A percentile compares a stretch with the other conserved stretches of the same genome.
Conservation (phyloP, 139 green algal genomes). For the Chara braunii region DNA sequence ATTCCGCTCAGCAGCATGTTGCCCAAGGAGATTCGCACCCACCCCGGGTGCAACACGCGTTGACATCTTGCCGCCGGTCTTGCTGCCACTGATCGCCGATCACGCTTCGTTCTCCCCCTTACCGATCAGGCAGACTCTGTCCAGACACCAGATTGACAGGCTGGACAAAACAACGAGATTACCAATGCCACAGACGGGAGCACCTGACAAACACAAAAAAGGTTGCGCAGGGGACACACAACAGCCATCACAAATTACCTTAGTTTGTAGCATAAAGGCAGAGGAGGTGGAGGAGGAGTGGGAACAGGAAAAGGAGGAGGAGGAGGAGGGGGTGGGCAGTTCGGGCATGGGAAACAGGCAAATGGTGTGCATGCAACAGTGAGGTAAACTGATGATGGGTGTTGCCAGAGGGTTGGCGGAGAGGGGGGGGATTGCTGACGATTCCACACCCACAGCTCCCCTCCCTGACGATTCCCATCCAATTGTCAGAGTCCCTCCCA, state of each 20-base stretch:
- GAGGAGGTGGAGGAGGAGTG: neutral
- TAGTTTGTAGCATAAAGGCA: neutral
- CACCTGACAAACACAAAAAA: neutral
- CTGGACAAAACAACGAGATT: neutral
- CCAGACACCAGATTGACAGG: neutral
- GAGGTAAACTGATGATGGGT: no score
- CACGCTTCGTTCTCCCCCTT: neutral
- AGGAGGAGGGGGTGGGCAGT: neutral
- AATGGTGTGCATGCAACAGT: no score
- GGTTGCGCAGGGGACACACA: neutral
- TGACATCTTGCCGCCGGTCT: conserved; percentile 10
- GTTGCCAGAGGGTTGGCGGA: no score
- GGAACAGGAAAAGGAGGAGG: neutral
- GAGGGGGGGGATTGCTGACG: no score
- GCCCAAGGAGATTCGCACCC: conserved; percentile 85
- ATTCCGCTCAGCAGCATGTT: conserved; percentile 74
- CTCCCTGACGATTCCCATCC: no score
- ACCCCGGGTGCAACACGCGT: conserved; percentile 77
- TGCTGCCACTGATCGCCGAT: neutral
- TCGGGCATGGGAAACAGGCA: no score
- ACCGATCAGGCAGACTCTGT: no score
- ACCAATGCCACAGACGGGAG: neutral
- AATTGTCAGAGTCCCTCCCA: no score
- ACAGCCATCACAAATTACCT: neutral
- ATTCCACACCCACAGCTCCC: no score